Conservation (phyloP, 495 filamentous ascomycete genomes). For the Penicillium flavigenum region DNA sequence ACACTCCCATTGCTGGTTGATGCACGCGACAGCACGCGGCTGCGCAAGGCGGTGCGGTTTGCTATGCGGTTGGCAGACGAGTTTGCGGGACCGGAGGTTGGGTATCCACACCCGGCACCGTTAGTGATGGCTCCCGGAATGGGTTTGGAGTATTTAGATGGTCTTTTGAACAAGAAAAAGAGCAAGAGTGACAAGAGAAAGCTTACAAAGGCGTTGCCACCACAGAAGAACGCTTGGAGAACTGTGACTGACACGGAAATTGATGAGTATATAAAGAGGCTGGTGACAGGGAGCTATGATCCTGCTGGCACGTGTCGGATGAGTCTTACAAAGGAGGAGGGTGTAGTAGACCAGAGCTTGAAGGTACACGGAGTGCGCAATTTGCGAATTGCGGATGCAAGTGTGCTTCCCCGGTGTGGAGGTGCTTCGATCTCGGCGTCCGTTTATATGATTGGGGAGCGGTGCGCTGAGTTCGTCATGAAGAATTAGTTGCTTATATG, state of each 20-base stretch:
- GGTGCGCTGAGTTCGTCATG: constrained; percentile 4
- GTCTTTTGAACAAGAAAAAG: neutral
- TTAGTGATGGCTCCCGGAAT: constrained; percentile 1
- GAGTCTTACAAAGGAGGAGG: constrained; percentile 1
- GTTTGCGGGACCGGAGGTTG: neutral
- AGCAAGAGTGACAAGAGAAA: constrained; percentile 2
- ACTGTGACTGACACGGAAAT: neutral
- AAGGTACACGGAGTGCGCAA: constrained; percentile 3
- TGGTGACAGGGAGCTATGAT: constrained; percentile 5
- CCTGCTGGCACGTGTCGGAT: constrained; percentile 6
- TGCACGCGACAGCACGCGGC: neutral
- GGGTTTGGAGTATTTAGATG: constrained; percentile 1
- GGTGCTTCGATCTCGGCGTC: constrained; percentile 3
- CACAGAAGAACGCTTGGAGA: neutral
- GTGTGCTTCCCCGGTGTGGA: constrained; percentile 1
- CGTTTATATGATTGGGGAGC: constrained; percentile 3
- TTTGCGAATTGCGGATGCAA: constrained; percentile 7
- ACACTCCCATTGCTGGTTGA: neutral
- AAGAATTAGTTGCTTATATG: neutral
- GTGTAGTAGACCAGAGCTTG: neutral
- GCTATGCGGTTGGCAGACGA: constrained; percentile 6
- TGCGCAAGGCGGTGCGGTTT: constrained; percentile 4
- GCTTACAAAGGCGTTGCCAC: neutral
- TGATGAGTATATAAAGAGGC: constrained; percentile 5
- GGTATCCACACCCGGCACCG: constrained; percentile 1